Conservation (phyloP, 208 protist genomes). For the Lotmaria passim region DNA sequence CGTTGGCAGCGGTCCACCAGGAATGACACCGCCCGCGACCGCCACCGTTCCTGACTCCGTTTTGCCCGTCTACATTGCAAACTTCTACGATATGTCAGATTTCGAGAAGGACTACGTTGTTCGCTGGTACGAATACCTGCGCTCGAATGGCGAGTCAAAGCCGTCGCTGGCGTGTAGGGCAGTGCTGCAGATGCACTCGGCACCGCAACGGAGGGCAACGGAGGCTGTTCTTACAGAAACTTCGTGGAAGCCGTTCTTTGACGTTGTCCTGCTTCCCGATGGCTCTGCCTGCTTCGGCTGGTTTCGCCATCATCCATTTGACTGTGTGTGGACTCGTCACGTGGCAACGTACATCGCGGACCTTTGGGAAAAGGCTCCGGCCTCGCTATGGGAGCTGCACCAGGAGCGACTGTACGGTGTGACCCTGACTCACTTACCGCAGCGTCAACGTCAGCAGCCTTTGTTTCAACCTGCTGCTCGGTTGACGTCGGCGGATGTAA, state of each 20-base stretch:
- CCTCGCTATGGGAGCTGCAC: background rate
- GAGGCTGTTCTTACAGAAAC: background rate
- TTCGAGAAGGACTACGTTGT: constrained; percentile 14
- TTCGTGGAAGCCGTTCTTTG: constrained; percentile 24
- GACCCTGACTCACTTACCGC: background rate
- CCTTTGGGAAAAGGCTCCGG: constrained; percentile 17
- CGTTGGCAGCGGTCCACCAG: background rate
- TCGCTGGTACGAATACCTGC: constrained; percentile 10
- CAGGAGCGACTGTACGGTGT: background rate
- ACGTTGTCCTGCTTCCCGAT: constrained; percentile 23
- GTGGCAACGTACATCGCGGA: constrained; percentile 21
- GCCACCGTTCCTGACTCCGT: background rate
- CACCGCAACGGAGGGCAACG: background rate
- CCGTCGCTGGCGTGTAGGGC: constrained; percentile 1
- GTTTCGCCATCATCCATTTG: constrained; percentile 25
- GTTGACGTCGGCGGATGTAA: constrained; percentile 6
- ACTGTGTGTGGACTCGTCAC: constrained; percentile 10
- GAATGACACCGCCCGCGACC: background rate
- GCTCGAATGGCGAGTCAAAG: background rate
- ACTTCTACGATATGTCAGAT: constrained; percentile 12
- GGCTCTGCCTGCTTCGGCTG: constrained; percentile 19
- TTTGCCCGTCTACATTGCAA: background rate
- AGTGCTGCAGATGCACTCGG: background rate
- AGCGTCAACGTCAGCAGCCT: constrained; percentile 1
- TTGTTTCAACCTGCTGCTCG: constrained; percentile 1